Evolutionary conservation across 2,329 filamentous ascomycete species (phyloP).

Genomic region (Graphilbum ipis-grandicollis): DNA sequence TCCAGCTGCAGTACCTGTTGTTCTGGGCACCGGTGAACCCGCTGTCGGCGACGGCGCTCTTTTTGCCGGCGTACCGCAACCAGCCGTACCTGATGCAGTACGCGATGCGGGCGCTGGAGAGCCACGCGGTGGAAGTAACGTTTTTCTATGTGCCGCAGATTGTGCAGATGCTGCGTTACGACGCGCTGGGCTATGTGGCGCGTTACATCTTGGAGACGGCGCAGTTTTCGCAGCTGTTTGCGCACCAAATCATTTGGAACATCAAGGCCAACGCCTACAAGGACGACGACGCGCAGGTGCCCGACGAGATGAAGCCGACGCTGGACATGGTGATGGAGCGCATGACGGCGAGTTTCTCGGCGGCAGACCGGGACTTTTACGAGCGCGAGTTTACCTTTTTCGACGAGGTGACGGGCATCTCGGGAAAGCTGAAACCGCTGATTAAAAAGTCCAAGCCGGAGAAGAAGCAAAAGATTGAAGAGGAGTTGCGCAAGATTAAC

Average conservation of each 20-base stretch:
- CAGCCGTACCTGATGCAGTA: slow-evolving; percentile 92
- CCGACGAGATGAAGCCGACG: slow-evolving; percentile 83
- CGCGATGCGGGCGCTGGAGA: slow-evolving; percentile 86
- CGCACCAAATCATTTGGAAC: slow-evolving; percentile 99
- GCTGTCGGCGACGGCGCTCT: slow-evolving; percentile 82
- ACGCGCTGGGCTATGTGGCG: slow-evolving; percentile 84
- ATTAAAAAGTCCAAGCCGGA: slow-evolving; percentile 87
- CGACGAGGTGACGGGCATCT: slow-evolving; percentile 86
- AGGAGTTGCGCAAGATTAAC: slow-evolving; percentile 92
- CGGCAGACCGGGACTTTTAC: slow-evolving; percentile 69
- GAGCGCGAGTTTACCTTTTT: slow-evolving; percentile 97
- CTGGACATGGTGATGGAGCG: slow-evolving; percentile 78
- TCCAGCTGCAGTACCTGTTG: slow-evolving; percentile 81
- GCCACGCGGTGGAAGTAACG: slow-evolving; percentile 86
- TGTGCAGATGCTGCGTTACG: slow-evolving; percentile 86
- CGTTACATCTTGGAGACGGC: slow-evolving; percentile 94
- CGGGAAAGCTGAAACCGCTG: slow-evolving; percentile 83
- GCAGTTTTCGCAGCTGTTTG: slow-evolving; percentile 93
- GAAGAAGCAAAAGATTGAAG: slow-evolving; percentile 98
- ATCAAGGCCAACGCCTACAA: slow-evolving; percentile 99
- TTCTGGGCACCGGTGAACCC: slow-evolving; percentile 91
- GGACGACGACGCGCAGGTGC: slow-evolving; percentile 81
- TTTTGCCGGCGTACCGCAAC: slow-evolving; percentile 77
- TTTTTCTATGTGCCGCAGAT: slow-evolving; percentile 99
- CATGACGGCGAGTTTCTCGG: slow-evolving; percentile 67